Base-by-base conservation (phyloP, 202 grass and related monocot species). In the Carex sylvatica region DNA sequence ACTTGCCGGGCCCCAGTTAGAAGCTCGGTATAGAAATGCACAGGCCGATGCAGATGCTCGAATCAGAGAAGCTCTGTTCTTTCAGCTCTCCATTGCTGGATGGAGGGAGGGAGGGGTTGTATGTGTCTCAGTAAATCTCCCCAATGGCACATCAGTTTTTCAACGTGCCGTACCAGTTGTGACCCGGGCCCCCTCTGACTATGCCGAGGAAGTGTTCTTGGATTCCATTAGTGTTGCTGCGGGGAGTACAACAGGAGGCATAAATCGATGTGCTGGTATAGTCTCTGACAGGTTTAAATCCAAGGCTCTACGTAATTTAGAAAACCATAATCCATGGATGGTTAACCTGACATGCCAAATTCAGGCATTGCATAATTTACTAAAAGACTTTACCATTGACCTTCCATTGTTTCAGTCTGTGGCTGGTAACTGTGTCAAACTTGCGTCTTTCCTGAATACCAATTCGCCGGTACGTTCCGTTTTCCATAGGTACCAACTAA, bases 291-390 rank as follows among this genome's bases (percentile, higher is more conserved):
- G 87, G 14, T 97, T 93, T 87, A 93, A 88, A 61, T 91, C 87
- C 4, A 97, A 90, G 70, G 91, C 94, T 8, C 70, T 97, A 12
- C 84, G 84, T 65, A 87, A 86, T 82, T 83, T 97, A 24, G 94
- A 97, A 74, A 90, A 53, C 67, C 87, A 74, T 73, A 79, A 93
- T 78, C 84, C 84, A 12, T 90, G 91, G 91, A 93, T 97, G 89
- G 89, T 97, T 61, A 97, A 91, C 75, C 80, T 97, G 40, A 66
- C 82, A 10, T 97, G 93, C 84, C 94, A 93, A 83, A 85, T 91
- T 62, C 89, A 88, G 33, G 86, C 83, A 61, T 86, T 97, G 66
- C 70, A 74, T 62, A 85, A 75, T 36, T 61, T 97, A 81, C 66
- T 91, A 71, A 82, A 84, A 22, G 91, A 93, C 84, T 80, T 97